These are phyloP conservation scores for Trypanosoma platydactyli DNA, from an alignment of 208 protist genomes.

Conservation along the genomic window DNA sequence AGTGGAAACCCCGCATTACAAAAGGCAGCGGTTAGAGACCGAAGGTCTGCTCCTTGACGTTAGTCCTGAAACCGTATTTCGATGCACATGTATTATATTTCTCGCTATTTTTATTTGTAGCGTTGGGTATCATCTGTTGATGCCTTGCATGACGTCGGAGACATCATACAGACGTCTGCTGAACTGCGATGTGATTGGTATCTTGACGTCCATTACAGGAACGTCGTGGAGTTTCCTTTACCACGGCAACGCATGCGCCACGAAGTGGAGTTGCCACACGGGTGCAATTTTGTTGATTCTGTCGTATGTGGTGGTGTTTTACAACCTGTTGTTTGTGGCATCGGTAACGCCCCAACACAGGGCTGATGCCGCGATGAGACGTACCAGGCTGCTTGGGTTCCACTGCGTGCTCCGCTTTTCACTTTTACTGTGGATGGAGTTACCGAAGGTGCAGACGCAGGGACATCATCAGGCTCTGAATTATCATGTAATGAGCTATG, in stretches of 20 bases:
- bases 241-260: constrained; percentile 39
- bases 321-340: constrained; percentile 2
- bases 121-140: constrained; percentile 59
- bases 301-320: constrained; percentile 6
- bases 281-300: background rate
- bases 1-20: background rate
- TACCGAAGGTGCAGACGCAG: constrained; percentile 41
- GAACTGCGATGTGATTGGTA: constrained; percentile 55
- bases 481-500: constrained; percentile 57
- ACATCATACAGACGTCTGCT: constrained; percentile 52
- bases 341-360: too few relatives aligned
- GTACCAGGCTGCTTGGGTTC: constrained; percentile 20
- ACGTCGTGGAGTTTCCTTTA: constrained; percentile 51
- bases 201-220: constrained; percentile 45
- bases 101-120: constrained; percentile 57
- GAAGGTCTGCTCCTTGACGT: background rate
- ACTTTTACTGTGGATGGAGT: constrained; percentile 42
- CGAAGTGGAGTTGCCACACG: constrained; percentile 7
- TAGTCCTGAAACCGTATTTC: constrained; percentile 15
- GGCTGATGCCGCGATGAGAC: constrained; percentile 3
- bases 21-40: background rate
- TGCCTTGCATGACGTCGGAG: constrained; percentile 45
- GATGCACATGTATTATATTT: constrained; percentile 24
- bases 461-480: constrained; percentile 55
- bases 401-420: constrained; percentile 47